A percentile compares a stretch with the other conserved stretches of the same genome.
phyloP scores from a whole-genome alignment of 2,329 filamentous ascomycete genomes.

The Thelonectria discophora region DNA sequence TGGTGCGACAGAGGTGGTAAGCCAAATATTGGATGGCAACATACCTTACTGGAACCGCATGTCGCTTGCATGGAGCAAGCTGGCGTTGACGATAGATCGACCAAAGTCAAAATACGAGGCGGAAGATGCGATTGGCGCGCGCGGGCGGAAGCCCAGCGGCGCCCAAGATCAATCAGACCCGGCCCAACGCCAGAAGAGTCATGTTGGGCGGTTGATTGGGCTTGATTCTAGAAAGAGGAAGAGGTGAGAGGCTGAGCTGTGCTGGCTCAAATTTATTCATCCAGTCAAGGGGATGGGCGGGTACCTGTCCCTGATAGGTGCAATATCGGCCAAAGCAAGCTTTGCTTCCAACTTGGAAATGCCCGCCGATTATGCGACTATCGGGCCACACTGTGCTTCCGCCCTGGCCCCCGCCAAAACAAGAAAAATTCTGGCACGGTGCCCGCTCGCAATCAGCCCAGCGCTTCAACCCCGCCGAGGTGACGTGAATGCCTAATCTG shows the following conservation, averaged over 20 bases:
- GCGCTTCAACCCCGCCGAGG: constrained; percentile 10
- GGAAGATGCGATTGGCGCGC: neutral
- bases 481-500: constrained; percentile 41
- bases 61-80: neutral
- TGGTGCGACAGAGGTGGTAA: constrained; percentile 24
- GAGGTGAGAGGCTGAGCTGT: constrained; percentile 15
- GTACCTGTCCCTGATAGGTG: constrained; percentile 9
- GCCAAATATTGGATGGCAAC: constrained; percentile 21
- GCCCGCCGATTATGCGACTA: constrained; percentile 43
- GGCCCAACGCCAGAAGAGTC: neutral
- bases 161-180: neutral
- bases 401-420: constrained; percentile 26
- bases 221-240: constrained; percentile 18
- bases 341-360: too few species aligned
- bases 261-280: constrained; percentile 31
- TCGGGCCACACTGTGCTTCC: constrained; percentile 37
- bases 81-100: neutral
- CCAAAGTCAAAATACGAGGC: constrained; percentile 7
- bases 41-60: constrained; percentile 33
- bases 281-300: constrained; percentile 1
- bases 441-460: neutral
- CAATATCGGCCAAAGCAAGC: constrained; percentile 40
- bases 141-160: neutral
- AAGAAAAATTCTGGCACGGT: constrained; percentile 13
- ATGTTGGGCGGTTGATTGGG: constrained; percentile 4